These are phyloP conservation scores for Pleurotus tuber-regium DNA, from an alignment of 768 basidiomycete genomes.

Conservation along the genomic window DNA sequence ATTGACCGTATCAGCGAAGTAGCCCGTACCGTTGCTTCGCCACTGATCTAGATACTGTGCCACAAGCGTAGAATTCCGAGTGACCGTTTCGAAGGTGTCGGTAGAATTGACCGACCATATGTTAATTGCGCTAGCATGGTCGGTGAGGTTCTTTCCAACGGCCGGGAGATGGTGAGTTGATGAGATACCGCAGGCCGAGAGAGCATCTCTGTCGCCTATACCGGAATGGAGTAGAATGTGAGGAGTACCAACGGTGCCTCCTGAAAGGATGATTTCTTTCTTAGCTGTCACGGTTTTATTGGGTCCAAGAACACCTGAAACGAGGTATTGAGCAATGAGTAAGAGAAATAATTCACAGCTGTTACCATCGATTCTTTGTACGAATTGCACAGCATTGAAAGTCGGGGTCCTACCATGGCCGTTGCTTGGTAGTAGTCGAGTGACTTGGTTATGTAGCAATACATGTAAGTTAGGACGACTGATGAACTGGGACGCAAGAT, in stretches of 20 bases:
- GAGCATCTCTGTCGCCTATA: constrained; percentile 25
- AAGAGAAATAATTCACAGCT: background rate
- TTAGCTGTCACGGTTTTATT: constrained; percentile 19
- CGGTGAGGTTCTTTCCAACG: constrained; percentile 34
- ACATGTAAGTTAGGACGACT: constrained; percentile 30
- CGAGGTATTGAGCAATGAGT: background rate
- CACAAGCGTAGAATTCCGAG: constrained; percentile 21
- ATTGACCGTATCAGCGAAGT: constrained; percentile 15
- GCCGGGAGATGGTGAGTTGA: constrained; percentile 31
- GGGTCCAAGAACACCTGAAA: background rate
- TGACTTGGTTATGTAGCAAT: constrained; percentile 28
- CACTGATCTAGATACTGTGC: constrained; percentile 25
- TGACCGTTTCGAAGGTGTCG: constrained; percentile 24
- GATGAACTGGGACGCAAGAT: constrained; percentile 23
- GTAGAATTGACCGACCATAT: constrained; percentile 23
- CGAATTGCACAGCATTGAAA: background rate
- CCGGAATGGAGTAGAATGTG: constrained; percentile 30
- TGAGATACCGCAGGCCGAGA: constrained; percentile 24
- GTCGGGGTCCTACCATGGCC: background rate
- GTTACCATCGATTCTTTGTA: background rate
- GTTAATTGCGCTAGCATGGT: constrained; percentile 22
- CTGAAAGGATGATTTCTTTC: constrained; percentile 35
- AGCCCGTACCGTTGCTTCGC: constrained; percentile 21
- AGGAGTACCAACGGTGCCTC: constrained; percentile 30
- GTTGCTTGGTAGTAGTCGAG: constrained; percentile 16